These are phyloP conservation scores for Tetradesmus obliquus DNA, from an alignment of 139 green algal species.

Conservation along the genomic window DNA sequence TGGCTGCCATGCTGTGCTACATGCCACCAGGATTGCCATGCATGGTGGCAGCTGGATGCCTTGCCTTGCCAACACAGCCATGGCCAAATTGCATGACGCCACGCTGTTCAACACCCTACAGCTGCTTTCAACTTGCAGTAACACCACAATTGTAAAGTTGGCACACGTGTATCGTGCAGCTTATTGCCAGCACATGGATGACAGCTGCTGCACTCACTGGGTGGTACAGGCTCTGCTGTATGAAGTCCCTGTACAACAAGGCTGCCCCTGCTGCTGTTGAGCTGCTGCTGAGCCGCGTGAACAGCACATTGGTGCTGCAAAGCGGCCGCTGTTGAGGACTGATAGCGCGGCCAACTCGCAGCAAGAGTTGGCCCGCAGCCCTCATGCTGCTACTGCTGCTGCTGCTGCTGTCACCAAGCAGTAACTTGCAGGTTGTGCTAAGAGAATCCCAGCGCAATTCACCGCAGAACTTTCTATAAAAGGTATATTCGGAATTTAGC, in stretches of 20 bases:
- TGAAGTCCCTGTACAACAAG: constrained; percentile 79
- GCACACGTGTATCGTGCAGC: not conserved
- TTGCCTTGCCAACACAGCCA: not conserved
- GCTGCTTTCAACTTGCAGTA: no score
- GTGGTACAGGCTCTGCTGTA: constrained; percentile 79
- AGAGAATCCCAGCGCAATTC: no score
- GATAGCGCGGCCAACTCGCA: not conserved
- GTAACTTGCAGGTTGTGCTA: no score
- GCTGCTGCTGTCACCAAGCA: not conserved
- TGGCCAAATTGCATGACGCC: no score
- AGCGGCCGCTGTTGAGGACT: not conserved
- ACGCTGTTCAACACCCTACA: no score
- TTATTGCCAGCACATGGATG: not conserved
- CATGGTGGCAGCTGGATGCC: not conserved
- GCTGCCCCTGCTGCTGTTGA: not conserved
- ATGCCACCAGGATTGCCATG: not conserved
- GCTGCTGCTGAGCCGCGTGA: not conserved
- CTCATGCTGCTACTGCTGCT: constrained; percentile 12
- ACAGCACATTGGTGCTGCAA: not conserved
- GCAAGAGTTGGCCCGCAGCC: not conserved
- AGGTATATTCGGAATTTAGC: no score
- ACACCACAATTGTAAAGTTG: no score
- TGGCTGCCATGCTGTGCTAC: no score
- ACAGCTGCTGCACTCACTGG: constrained; percentile 49
- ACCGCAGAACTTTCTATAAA: no score